Evolutionary conservation across 805 yeast genomes (phyloP), one percentile per base, ranked within the genome.

Genomic region (Teunomyces lycoperdinae): DNA sequence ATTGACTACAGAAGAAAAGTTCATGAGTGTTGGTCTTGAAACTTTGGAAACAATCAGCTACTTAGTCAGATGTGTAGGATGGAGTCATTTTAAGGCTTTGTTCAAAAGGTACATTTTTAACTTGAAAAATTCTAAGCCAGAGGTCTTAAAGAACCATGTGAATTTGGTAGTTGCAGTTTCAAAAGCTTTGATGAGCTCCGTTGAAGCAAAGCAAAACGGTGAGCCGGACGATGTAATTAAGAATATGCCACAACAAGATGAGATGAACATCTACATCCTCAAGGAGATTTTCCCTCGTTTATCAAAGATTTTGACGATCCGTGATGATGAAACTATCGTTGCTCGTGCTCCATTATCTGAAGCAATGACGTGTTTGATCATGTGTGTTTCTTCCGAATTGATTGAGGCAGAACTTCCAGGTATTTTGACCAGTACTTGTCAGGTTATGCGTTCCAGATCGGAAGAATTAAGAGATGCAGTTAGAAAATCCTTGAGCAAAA

Each of bases 381-480:
- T 81, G 55, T 81, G 89, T 44, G 73, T 92, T 36, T 71, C 85
- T 0, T 72, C 75, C 9, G 84, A 80, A 1, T 70, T 73, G 20
- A 70, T 87, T 26, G 78, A 76, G 14, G 58, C 73, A 4, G 80
- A 83, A 43, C 74, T 94, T 20, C 96, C 98, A 0, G 94, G 95
- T 20, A 78, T 87, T 9, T 73, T 94, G 53, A 87, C 97, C 0
- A 81, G 83, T 53, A 76, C 90, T n/a, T 90, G 97, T 63, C 97
- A 92, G 62, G 85, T 89, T 28, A 73, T 94, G 63, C 77, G 97
- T 55, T 81, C 94, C 26, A 81, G 89, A 60, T 80, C 91, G 3
- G 96, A 89, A 63, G 96, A 87, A 50, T 72, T 91, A 35, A 83
- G 99, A 69, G 97, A 94, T 59, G 81, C 89, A 1, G 85, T 88